These are phyloP conservation scores for Tolypocladium tropicale DNA, from an alignment of 2,329 filamentous ascomycete genomes.

Conservation along the genomic window DNA sequence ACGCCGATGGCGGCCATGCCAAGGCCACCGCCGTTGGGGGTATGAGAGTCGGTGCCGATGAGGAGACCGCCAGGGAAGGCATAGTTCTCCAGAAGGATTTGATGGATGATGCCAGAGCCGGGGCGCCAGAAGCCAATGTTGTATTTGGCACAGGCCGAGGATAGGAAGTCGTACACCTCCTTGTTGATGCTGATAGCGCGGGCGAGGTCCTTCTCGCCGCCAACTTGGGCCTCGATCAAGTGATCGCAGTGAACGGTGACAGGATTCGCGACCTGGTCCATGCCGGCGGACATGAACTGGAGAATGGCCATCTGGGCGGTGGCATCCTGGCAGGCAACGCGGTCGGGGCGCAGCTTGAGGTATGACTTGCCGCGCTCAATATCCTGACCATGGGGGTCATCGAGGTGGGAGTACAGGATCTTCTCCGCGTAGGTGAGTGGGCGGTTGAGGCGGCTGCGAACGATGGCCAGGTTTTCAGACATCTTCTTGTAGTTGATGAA, in stretches of 20 bases:
- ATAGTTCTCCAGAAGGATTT: slow-evolving; percentile 97
- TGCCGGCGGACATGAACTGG: slow-evolving; percentile 98
- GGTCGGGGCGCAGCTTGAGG: slow-evolving; percentile 91
- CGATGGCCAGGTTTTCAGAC: slow-evolving; percentile 91
- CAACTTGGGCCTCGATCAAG: slow-evolving; percentile 91
- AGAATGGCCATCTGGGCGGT: slow-evolving; percentile 99
- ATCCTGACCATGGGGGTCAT: slow-evolving; percentile 91
- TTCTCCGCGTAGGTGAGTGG: slow-evolving; percentile 96
- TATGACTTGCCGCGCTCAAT: slow-evolving; percentile 94
- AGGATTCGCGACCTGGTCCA: slow-evolving; percentile 89
- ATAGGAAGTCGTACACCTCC: slow-evolving; percentile 95
- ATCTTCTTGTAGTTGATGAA: slow-evolving; percentile 99
- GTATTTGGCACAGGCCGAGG: slow-evolving; percentile 82
- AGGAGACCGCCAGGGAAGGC: slow-evolving; percentile 94
- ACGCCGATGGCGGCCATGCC: slow-evolving; percentile 94
- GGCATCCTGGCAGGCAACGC: slow-evolving; percentile 98
- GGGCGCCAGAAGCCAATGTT: slow-evolving; percentile 95
- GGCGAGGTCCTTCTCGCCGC: slow-evolving; percentile 75
- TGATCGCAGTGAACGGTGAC: slow-evolving; percentile 98
- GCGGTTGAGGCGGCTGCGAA: slow-evolving; percentile 80
- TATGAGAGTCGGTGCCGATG: slow-evolving; percentile 95
- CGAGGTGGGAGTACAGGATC: slow-evolving; percentile 97
- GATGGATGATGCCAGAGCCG: slow-evolving; percentile 91
- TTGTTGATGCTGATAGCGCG: slow-evolving; percentile 84
- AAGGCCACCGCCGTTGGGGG: slow-evolving; percentile 90